Conservation (phyloP, 2,329 filamentous ascomycete genomes). For the Exserohilum rostratum region DNA sequence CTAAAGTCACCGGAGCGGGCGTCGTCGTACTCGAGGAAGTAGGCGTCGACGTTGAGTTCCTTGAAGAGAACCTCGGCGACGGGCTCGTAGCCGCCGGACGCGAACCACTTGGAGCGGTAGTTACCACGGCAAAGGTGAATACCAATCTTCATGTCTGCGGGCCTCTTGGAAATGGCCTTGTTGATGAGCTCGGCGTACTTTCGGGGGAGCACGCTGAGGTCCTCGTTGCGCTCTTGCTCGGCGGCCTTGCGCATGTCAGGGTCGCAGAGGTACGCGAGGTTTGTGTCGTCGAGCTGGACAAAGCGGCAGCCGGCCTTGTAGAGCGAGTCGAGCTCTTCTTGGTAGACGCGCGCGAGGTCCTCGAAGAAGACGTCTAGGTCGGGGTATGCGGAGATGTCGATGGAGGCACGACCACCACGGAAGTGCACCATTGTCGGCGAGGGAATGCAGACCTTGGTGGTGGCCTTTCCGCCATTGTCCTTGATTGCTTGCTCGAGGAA, state of each 20-base stretch:
- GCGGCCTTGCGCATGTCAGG: slow-evolving; percentile 61
- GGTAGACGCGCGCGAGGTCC: slow-evolving; percentile 62
- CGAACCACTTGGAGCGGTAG: slow-evolving; percentile 64
- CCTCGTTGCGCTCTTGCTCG: slow-evolving; percentile 56
- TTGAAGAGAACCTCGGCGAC: slow-evolving; percentile 64
- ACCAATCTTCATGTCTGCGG: slow-evolving; percentile 61
- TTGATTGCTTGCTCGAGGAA: slow-evolving; percentile 59
- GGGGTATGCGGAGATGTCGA: slow-evolving; percentile 60
- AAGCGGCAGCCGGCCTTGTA: slow-evolving; percentile 62
- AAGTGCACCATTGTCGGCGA: slow-evolving; percentile 67
- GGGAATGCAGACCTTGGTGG: slow-evolving; percentile 64
- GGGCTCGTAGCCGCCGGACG: slow-evolving; percentile 64
- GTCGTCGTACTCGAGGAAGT: slow-evolving; percentile 66
- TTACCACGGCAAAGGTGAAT: slow-evolving; percentile 65
- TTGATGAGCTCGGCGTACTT: slow-evolving; percentile 64
- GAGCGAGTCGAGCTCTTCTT: slow-evolving; percentile 60
- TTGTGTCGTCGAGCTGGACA: slow-evolving; percentile 65
- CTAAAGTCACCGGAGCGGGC: slow-evolving; percentile 62
- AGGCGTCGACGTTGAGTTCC: slow-evolving; percentile 63
- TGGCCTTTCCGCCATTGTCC: slow-evolving; percentile 46
- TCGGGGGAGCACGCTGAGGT: slow-evolving; percentile 56
- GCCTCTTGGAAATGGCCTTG: slow-evolving; percentile 58
- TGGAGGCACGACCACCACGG: slow-evolving; percentile 60
- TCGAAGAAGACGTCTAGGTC: slow-evolving; percentile 62
- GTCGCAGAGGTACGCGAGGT: slow-evolving; percentile 65